Evolutionary conservation across 306 rosid species (phyloP).

Genomic region (Prunus salicina): DNA sequence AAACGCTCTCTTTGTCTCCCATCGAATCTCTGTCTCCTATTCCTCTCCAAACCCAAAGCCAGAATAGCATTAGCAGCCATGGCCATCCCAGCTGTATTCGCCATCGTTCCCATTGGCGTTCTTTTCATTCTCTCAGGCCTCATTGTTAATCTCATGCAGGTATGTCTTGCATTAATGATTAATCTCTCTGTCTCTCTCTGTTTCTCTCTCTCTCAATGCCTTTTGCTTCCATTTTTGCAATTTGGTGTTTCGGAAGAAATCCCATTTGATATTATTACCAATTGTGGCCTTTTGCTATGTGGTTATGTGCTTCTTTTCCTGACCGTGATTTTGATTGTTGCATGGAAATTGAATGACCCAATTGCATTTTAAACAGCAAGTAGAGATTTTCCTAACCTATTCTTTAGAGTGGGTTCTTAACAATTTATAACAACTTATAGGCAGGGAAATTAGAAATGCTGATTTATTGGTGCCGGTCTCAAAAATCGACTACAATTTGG

Average conservation of each 20-base stretch:
- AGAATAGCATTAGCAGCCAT: slow-evolving; percentile 29
- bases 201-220: too few relatives aligned
- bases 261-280: background rate
- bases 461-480: background rate
- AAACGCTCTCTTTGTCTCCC: background rate
- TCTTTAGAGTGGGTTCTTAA: background rate
- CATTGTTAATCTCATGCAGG: slow-evolving; percentile 72
- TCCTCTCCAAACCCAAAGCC: background rate
- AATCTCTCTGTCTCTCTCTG: too few relatives aligned
- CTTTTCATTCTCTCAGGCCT: slow-evolving; percentile 79
- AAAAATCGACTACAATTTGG: background rate
- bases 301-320: background rate
- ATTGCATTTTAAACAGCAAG: background rate
- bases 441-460: background rate
- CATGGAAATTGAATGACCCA: background rate
- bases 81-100: slow-evolving; percentile 69
- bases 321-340: background rate
- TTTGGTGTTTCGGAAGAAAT: background rate
- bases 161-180: background rate
- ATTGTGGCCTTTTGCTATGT: too few relatives aligned
- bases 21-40: slow-evolving; percentile 7
- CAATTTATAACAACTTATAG: background rate
- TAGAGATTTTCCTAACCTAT: background rate
- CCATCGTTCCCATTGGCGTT: slow-evolving; percentile 63
- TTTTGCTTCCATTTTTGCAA: background rate